Evolutionary conservation across 768 basidiomycete genomes (phyloP).

Genomic region (Russula abietina): DNA sequence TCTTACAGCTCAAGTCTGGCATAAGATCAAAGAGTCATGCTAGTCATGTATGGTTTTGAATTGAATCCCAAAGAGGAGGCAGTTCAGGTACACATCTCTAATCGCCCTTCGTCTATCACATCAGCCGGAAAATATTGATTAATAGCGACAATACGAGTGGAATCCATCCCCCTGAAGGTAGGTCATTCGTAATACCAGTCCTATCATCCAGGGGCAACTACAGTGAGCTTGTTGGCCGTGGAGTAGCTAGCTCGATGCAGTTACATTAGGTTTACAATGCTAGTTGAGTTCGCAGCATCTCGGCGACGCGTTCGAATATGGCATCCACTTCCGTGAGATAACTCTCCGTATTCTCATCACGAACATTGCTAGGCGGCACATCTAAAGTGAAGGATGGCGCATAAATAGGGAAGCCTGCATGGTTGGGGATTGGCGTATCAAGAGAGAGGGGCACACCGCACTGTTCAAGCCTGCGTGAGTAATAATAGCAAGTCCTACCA

Average conservation of each 20-base stretch:
- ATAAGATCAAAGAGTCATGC: too few species aligned
- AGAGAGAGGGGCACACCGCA: constrained; percentile 46
- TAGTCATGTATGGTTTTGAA: too few species aligned
- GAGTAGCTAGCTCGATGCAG: neutral
- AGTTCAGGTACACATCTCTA: too few species aligned
- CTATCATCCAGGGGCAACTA: neutral
- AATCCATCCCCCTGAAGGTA: too few species aligned
- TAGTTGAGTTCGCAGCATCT: constrained; percentile 17
- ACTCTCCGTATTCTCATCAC: constrained; percentile 62
- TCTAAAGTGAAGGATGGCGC: constrained; percentile 79
- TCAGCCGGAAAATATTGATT: too few species aligned
- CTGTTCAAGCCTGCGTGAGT: constrained; percentile 33
- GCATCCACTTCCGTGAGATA: constrained; percentile 45
- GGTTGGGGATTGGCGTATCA: constrained; percentile 71
- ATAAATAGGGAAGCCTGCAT: constrained; percentile 64
- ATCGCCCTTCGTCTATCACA: too few species aligned
- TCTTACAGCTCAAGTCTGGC: too few species aligned
- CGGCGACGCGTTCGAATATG: constrained; percentile 24
- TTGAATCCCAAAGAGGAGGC: too few species aligned
- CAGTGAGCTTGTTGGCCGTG: neutral
- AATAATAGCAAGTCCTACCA: neutral
- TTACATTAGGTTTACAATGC: neutral
- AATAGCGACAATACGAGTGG: too few species aligned
- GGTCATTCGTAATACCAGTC: neutral
- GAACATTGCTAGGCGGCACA: constrained; percentile 64